A percentile compares a stretch with the other conserved stretches of the same genome.
Evolutionary conservation across 2,329 filamentous ascomycete genomes (phyloP).

Genomic region (Sporothrix variecibatus): DNA sequence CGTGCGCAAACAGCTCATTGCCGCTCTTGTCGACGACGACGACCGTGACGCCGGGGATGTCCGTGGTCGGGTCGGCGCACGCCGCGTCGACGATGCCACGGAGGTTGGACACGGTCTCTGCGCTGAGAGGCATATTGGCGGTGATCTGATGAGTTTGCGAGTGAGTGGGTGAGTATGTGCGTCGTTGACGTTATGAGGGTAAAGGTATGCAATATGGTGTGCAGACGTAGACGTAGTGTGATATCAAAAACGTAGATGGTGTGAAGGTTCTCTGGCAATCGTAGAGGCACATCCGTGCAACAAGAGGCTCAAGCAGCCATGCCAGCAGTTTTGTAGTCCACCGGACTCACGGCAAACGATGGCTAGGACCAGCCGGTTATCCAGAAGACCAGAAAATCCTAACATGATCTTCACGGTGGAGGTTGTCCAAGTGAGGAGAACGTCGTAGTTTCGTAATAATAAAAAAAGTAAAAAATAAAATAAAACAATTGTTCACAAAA

Average conservation of each 20-base stretch:
- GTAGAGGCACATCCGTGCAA: neutral
- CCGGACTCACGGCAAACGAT: neutral
- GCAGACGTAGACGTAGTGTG: neutral
- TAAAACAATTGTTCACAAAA: neutral
- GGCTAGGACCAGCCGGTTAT: neutral
- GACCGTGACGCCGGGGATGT: slow-evolving; percentile 49
- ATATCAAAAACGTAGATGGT: neutral
- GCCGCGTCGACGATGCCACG: slow-evolving; percentile 42
- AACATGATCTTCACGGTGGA: neutral
- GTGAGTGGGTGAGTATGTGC: neutral
- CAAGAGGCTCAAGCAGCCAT: slow-evolving; percentile 6
- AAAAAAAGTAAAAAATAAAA: neutral
- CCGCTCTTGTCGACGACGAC: slow-evolving; percentile 52
- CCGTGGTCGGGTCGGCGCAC: slow-evolving; percentile 40
- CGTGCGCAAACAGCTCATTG: slow-evolving; percentile 50
- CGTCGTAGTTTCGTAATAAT: neutral
- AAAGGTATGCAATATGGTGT: neutral
- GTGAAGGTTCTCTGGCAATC: neutral
- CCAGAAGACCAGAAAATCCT: neutral
- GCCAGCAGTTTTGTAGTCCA: slow-evolving; percentile 13
- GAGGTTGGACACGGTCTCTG: slow-evolving; percentile 31
- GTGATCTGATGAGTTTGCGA: neutral
- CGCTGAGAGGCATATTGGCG: slow-evolving; percentile 29
- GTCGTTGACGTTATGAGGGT: neutral
- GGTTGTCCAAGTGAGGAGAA: neutral